Conservation (phyloP, 768 basidiomycete genomes). For the Hericium rajendrae region DNA sequence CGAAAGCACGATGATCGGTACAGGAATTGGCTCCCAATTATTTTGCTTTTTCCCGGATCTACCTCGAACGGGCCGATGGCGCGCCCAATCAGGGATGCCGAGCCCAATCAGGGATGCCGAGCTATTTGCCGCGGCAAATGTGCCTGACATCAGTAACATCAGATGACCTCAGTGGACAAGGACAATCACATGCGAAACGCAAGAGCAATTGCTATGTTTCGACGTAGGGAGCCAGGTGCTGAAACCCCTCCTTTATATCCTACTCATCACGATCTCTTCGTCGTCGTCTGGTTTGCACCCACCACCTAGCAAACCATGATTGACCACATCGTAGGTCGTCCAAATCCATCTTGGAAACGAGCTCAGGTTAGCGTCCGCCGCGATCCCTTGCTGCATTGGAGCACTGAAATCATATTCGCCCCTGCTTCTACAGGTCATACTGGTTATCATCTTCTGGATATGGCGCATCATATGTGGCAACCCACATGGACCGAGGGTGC, state of each 20-base stretch:
- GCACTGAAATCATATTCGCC: background rate
- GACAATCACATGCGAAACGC: constrained; percentile 18
- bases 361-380: constrained; percentile 44
- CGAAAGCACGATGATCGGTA: too few species aligned
- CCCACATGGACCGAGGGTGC: constrained; percentile 52
- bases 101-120: too few species aligned
- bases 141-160: background rate
- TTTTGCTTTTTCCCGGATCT: too few species aligned
- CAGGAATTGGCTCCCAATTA: too few species aligned
- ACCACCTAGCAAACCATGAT: constrained; percentile 48
- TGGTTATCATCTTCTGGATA: constrained; percentile 88
- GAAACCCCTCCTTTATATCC: constrained; percentile 3
- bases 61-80: too few species aligned
- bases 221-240: background rate
- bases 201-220: background rate
- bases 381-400: background rate
- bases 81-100: too few species aligned
- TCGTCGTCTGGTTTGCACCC: background rate
- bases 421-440: constrained; percentile 54
- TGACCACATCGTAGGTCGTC: constrained; percentile 84
- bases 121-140: too few species aligned
- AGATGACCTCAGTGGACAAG: background rate
- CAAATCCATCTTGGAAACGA: constrained; percentile 85
- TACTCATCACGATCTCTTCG: constrained; percentile 1
- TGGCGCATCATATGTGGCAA: constrained; percentile 67